These are phyloP conservation scores for Castanea mollissima DNA, from an alignment of 306 rosid genomes.

Conservation along the genomic window DNA sequence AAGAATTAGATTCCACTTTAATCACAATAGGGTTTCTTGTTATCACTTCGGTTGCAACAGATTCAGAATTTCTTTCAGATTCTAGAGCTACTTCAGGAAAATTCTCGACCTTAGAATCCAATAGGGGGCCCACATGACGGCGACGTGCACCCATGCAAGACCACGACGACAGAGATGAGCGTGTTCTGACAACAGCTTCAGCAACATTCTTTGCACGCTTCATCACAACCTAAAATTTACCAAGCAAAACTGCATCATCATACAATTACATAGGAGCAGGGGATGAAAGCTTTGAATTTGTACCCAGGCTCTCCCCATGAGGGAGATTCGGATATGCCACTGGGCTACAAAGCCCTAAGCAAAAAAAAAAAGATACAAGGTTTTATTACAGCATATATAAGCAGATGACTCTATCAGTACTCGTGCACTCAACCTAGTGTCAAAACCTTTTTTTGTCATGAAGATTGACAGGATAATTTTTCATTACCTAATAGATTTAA, in stretches of 20 bases:
- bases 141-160: slow-evolving; percentile 97
- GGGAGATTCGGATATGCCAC: too few relatives aligned
- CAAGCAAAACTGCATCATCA: slow-evolving; percentile 22
- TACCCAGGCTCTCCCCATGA: too few relatives aligned
- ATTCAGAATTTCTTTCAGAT: slow-evolving; percentile 39
- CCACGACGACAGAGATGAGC: slow-evolving; percentile 86
- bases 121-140: slow-evolving; percentile 50
- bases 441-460: not conserved
- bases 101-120: slow-evolving; percentile 41
- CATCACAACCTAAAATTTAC: slow-evolving; percentile 66
- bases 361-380: not conserved
- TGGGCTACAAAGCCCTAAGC: too few relatives aligned
- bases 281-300: too few relatives aligned
- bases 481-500: not conserved
- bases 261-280: not conserved
- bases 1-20: slow-evolving; percentile 42
- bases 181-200: slow-evolving; percentile 88
- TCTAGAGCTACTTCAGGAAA: slow-evolving; percentile 40
- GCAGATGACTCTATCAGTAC: not conserved
- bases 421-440: not conserved
- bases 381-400: not conserved
- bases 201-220: slow-evolving; percentile 95
- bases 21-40: slow-evolving; percentile 23
- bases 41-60: slow-evolving; percentile 31
- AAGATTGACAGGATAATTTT: not conserved